Conservation (phyloP, 2,329 filamentous ascomycete species). For the Xylariales sp. region DNA sequence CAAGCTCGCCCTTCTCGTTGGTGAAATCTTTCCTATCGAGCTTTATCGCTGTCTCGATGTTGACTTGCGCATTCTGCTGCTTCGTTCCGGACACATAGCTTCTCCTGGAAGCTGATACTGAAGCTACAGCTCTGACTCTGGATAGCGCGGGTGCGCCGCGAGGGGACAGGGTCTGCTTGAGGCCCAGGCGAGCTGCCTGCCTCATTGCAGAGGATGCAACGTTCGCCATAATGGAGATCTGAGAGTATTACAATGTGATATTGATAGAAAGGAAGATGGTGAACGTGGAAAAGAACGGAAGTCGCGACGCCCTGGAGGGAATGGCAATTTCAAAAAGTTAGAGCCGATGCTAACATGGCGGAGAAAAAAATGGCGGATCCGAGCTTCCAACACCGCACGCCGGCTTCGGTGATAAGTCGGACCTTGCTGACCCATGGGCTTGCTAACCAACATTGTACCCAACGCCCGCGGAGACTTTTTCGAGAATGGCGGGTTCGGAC, state of each 20-base stretch:
- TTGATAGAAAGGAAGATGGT: slow-evolving; percentile 9
- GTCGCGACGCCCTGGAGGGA: slow-evolving; percentile 8
- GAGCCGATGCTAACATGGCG: no score
- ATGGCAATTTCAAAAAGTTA: slow-evolving; percentile 12
- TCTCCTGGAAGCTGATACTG: slow-evolving; percentile 34
- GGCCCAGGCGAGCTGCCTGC: slow-evolving; percentile 63
- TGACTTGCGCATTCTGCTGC: slow-evolving; percentile 74
- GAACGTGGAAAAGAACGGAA: slow-evolving; percentile 15
- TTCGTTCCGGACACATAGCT: slow-evolving; percentile 83
- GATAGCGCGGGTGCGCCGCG: slow-evolving; percentile 26
- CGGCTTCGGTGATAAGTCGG: no score
- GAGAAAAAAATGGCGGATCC: slow-evolving; percentile 5
- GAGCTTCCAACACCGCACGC: slow-evolving; percentile 3
- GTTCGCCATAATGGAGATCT: slow-evolving; percentile 53
- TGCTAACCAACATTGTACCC: no score
- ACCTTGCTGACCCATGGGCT: no score
- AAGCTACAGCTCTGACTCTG: slow-evolving; percentile 24
- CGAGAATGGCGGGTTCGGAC: no score
- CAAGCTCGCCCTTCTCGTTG: slow-evolving; percentile 34
- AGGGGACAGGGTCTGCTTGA: slow-evolving; percentile 33
- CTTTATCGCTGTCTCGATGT: slow-evolving; percentile 77
- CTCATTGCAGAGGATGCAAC: slow-evolving; percentile 66
- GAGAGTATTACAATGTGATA: slow-evolving; percentile 10
- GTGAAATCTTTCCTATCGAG: slow-evolving; percentile 82
- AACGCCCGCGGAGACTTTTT: no score